These are phyloP conservation scores for Herpetospermum pedunculosum DNA, from an alignment of 306 rosid genomes.

Conservation along the genomic window DNA sequence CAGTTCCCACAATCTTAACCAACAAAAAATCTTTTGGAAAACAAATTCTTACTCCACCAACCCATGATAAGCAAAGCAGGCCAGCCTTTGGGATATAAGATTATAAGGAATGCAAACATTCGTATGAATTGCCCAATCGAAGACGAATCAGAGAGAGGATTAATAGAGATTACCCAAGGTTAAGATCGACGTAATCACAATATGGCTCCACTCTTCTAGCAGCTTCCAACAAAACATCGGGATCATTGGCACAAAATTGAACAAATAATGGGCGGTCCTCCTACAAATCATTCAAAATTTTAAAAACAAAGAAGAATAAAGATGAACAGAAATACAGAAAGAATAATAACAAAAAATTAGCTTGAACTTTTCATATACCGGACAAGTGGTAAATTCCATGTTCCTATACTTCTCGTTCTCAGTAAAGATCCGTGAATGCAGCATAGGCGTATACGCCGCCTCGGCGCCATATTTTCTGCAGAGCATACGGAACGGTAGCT, in stretches of 20 bases:
- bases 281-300: conserved; percentile 15
- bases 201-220: conserved; percentile 65
- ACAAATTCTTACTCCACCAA: neutral
- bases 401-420: conserved; percentile 74
- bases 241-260: conserved; percentile 92
- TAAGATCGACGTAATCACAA: conserved; percentile 89
- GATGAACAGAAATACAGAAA: neutral
- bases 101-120: neutral
- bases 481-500: conserved; percentile 79
- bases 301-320: neutral
- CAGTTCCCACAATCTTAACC: neutral
- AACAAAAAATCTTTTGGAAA: neutral
- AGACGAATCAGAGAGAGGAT: neutral
- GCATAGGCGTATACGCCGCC: conserved; percentile 50
- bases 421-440: conserved; percentile 43
- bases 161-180: conserved; percentile 57
- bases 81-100: neutral
- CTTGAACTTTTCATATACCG: conserved; percentile 11
- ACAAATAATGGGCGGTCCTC: conserved; percentile 87
- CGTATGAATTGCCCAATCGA: no score
- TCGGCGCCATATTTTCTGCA: conserved; percentile 85
- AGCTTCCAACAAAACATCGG: conserved; percentile 64
- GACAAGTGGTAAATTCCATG: conserved; percentile 86
- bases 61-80: neutral
- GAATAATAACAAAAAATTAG: neutral